Conservation (phyloP, 1,284 basidiomycete genomes). For the Ceratobasidium sp. region DNA sequence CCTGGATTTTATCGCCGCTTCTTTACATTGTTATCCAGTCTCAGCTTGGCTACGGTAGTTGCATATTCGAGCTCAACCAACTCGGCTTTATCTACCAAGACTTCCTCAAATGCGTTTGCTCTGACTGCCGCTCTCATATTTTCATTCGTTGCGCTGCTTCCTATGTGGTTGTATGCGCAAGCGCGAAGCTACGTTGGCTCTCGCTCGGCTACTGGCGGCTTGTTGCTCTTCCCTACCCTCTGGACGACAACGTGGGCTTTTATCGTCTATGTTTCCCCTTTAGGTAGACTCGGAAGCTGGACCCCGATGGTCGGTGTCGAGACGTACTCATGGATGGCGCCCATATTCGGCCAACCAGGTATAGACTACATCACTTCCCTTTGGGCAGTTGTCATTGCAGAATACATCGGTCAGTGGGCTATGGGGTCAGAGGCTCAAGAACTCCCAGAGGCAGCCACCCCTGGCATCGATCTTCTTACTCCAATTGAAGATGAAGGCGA, state of each 20-base stretch:
- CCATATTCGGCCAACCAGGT: conserved; percentile 67
- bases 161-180: conserved; percentile 14
- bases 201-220: conserved; percentile 3
- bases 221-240: conserved; percentile 72
- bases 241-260: conserved; percentile 74
- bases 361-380: conserved; percentile 77
- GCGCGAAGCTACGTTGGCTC: conserved; percentile 16
- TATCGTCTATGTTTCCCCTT: conserved; percentile 67
- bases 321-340: conserved; percentile 72
- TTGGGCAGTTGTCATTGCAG: conserved; percentile 75
- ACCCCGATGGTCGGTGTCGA: conserved; percentile 67
- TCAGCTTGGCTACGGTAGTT: conserved; percentile 41
- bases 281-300: conserved; percentile 79
- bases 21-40: conserved; percentile 15
- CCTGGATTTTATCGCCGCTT: conserved; percentile 4
- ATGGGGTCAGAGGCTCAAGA: conserved; percentile 60
- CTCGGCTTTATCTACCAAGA: conserved; percentile 53
- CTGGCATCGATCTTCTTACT: conserved; percentile 2
- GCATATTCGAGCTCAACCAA: conserved; percentile 23
- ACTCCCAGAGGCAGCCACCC: conserved; percentile 47
- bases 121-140: conserved; percentile 56
- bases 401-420: conserved; percentile 67
- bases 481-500: conserved; percentile 21
- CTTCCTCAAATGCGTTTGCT: conserved; percentile 62
- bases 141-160: conserved; percentile 23